These are phyloP conservation scores for Cardamine chenopodiifolia DNA, from an alignment of 345 rosid species.

Conservation along the genomic window DNA sequence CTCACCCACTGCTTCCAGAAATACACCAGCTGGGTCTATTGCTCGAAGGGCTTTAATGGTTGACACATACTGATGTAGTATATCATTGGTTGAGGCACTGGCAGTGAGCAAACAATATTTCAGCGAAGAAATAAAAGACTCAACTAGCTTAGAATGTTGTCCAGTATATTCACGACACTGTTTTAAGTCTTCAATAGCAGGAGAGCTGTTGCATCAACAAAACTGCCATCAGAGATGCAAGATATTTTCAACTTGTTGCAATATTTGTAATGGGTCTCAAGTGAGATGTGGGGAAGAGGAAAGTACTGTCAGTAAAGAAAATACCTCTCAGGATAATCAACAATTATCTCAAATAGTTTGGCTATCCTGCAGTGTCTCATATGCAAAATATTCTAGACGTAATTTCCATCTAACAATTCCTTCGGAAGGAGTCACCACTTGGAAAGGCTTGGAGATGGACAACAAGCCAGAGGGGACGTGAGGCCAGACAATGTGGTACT, in stretches of 20 bases:
- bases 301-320: too few relatives aligned
- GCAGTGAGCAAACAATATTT: slow-evolving; percentile 93
- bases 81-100: slow-evolving; percentile 99
- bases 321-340: slow-evolving; percentile 96
- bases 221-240: slow-evolving; percentile 24
- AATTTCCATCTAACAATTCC: slow-evolving; percentile 86
- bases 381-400: slow-evolving; percentile 90
- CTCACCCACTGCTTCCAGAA: slow-evolving; percentile 95
- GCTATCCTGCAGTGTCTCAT: slow-evolving; percentile 94
- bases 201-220: slow-evolving; percentile 60
- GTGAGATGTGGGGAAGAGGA: not conserved
- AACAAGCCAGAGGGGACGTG: slow-evolving; percentile 72
- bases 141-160: slow-evolving; percentile 92
- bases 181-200: slow-evolving; percentile 92
- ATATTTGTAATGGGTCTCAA: not conserved
- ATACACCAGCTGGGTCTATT: slow-evolving; percentile 88
- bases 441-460: slow-evolving; percentile 51
- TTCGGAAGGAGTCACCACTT: slow-evolving; percentile 65
- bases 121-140: slow-evolving; percentile 85
- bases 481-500: slow-evolving; percentile 49
- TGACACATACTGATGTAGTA: slow-evolving; percentile 94
- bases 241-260: slow-evolving; percentile 1
- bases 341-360: slow-evolving; percentile 94
- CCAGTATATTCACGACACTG: slow-evolving; percentile 96
- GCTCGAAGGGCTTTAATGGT: slow-evolving; percentile 95